Conservation (phyloP, 306 rosid species). For the Luffa aegyptiaca region DNA sequence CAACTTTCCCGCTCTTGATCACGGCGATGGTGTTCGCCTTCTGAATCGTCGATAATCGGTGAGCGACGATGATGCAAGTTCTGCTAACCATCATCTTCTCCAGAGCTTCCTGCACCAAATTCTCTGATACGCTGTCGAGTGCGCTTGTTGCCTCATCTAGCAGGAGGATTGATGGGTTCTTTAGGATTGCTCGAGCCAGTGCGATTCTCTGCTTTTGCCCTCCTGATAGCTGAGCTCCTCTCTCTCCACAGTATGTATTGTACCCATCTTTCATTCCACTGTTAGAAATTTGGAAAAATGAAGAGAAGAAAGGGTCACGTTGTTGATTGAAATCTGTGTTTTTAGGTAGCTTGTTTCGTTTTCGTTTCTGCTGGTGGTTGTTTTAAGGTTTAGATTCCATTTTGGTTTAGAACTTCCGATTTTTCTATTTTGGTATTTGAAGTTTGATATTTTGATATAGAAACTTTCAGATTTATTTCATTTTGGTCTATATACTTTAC, state of each 20-base stretch:
- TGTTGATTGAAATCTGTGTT: background rate
- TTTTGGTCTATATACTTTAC: no score
- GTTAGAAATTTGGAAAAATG: background rate
- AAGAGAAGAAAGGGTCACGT: background rate
- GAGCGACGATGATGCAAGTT: conserved; percentile 74
- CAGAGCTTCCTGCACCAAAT: conserved; percentile 58
- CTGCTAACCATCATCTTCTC: conserved; percentile 72
- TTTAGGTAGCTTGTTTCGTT: background rate
- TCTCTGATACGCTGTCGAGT: conserved; percentile 80
- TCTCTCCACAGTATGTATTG: conserved; percentile 70
- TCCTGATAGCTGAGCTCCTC: conserved; percentile 85
- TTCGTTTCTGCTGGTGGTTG: background rate
- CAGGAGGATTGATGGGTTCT: conserved; percentile 72
- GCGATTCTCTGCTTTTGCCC: conserved; percentile 93
- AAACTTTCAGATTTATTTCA: no score
- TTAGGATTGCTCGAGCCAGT: conserved; percentile 68
- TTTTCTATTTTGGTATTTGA: no score
- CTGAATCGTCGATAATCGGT: conserved; percentile 60
- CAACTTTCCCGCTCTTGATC: conserved; percentile 63
- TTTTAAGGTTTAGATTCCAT: background rate
- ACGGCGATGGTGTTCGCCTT: conserved; percentile 62
- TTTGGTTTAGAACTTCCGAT: background rate
- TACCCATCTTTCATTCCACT: conserved; percentile 86
- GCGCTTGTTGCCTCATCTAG: conserved; percentile 92
- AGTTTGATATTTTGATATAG: no score